phyloP scores from a whole-genome alignment of 306 rosid genomes.

The Acmispon strigosus region DNA sequence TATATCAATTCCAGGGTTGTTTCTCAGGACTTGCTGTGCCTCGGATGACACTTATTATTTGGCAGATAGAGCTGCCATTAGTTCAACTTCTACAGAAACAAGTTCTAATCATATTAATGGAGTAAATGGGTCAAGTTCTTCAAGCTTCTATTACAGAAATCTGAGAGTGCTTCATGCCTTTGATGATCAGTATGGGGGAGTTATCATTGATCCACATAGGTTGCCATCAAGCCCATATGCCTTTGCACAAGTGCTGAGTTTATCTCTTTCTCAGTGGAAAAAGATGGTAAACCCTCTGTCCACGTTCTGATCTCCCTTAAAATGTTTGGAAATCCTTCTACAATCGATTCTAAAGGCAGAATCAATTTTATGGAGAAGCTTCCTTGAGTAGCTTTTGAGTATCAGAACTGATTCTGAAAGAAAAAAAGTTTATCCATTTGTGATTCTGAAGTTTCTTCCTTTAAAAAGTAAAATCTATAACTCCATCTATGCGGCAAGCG shows the following conservation, averaged over 20 bases:
- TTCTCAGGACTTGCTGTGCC: slow-evolving; percentile 34
- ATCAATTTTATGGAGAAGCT: too few relatives aligned
- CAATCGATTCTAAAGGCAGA: too few relatives aligned
- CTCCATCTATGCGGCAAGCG: not conserved
- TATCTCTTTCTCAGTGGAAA: slow-evolving; percentile 78
- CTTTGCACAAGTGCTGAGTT: slow-evolving; percentile 49
- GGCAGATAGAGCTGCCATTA: slow-evolving; percentile 28
- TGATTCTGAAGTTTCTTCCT: not conserved
- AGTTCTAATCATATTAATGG: slow-evolving; percentile 40
- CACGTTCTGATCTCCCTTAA: too few relatives aligned
- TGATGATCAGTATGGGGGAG: slow-evolving; percentile 89
- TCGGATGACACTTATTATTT: slow-evolving; percentile 31
- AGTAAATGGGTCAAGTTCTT: slow-evolving; percentile 39
- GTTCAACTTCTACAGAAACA: slow-evolving; percentile 35
- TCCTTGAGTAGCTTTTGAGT: too few relatives aligned
- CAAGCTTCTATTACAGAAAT: slow-evolving; percentile 41
- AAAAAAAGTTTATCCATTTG: too few relatives aligned
- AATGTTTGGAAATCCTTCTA: too few relatives aligned
- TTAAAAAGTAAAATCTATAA: not conserved
- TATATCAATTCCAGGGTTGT: slow-evolving; percentile 37
- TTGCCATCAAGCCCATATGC: slow-evolving; percentile 47
- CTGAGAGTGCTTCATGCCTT: slow-evolving; percentile 52
- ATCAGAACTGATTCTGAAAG: too few relatives aligned
- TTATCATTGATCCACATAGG: slow-evolving; percentile 56
- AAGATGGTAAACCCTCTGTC: slow-evolving; percentile 34